phyloP scores from a whole-genome alignment of 305 asterid species.

The Lippia alba region DNA sequence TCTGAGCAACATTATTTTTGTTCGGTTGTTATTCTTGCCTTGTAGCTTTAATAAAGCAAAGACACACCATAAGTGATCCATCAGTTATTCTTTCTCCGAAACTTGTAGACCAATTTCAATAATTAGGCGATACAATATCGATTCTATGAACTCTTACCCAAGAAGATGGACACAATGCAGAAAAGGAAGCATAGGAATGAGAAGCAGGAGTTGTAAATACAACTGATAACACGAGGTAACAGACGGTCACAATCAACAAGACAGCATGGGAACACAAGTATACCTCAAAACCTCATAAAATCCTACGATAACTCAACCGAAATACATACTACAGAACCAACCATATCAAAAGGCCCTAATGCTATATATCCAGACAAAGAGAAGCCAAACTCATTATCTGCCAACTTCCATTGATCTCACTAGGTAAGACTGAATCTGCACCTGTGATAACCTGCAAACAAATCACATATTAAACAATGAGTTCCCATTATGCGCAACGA shows the following conservation, averaged over 20 bases:
- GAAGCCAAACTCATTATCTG: constrained; percentile 4
- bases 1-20: constrained; percentile 10
- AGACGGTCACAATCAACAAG: neutral
- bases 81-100: neutral
- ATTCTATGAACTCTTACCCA: neutral
- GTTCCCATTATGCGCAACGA: neutral
- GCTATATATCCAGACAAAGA: constrained; percentile 11
- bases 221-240: neutral
- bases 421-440: constrained; percentile 67
- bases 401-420: constrained; percentile 20
- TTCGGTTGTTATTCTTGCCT: neutral
- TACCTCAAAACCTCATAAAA: neutral
- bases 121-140: neutral
- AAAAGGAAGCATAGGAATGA: neutral
- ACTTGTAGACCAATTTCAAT: neutral
- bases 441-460: constrained; percentile 74
- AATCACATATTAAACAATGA: neutral
- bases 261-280: constrained; percentile 4
- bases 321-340: constrained; percentile 4
- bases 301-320: constrained; percentile 10
- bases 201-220: neutral
- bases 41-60: neutral
- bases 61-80: neutral
- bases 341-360: constrained; percentile 15
- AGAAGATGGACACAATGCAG: neutral